Evolutionary conservation across 2,329 filamentous ascomycete species (phyloP).

Genomic region (Verticillium klebahnii): DNA sequence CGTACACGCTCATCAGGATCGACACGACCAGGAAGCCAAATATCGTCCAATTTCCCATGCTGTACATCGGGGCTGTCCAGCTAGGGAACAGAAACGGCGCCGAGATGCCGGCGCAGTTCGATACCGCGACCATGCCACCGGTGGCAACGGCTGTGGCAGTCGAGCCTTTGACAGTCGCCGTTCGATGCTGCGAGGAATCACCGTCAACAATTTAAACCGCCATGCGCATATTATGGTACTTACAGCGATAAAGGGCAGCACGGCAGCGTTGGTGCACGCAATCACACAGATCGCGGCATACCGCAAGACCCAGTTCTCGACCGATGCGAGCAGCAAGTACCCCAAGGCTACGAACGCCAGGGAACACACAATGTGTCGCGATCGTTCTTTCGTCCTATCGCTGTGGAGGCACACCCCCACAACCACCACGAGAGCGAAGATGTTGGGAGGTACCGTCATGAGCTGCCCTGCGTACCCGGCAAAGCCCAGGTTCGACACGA

Average conservation of each 20-base stretch:
- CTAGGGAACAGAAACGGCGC: constrained; percentile 24
- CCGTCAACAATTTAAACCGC: background rate
- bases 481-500: constrained; percentile 26
- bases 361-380: constrained; percentile 19
- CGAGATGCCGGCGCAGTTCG: constrained; percentile 24
- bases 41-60: constrained; percentile 24
- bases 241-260: constrained; percentile 23
- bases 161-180: constrained; percentile 21
- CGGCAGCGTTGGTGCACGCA: constrained; percentile 22
- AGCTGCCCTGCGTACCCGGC: constrained; percentile 22
- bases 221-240: constrained; percentile 6
- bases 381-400: constrained; percentile 21
- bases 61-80: constrained; percentile 19
- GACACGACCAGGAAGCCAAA: constrained; percentile 20
- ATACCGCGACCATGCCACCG: constrained; percentile 25
- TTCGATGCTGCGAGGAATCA: constrained; percentile 17
- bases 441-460: constrained; percentile 27
- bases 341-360: constrained; percentile 18
- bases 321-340: constrained; percentile 20
- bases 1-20: constrained; percentile 15
- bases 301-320: constrained; percentile 18
- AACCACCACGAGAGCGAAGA: constrained; percentile 24
- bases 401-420: constrained; percentile 22
- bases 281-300: constrained; percentile 23
- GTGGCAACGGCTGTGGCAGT: constrained; percentile 23